Percentiles rank a stretch among this genome's conserved stretches.
phyloP scores from a whole-genome alignment of 2,329 filamentous ascomycete species.

The Calonectria pauciramosa region DNA sequence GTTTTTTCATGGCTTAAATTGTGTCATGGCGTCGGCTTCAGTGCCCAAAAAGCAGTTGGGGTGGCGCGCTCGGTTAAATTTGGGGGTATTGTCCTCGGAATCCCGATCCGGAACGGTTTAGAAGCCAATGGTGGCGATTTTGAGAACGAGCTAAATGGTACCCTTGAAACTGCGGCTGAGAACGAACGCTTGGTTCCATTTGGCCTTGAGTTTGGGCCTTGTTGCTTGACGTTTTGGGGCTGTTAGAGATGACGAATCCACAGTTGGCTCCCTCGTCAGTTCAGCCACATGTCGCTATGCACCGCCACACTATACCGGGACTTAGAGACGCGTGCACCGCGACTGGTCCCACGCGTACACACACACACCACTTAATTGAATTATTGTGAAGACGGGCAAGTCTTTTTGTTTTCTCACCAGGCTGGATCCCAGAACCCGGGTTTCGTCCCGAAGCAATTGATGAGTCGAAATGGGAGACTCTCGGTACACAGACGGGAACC shows the following conservation, averaged over 20 bases:
- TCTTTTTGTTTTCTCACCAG: neutral
- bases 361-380: neutral
- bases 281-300: constrained; percentile 15
- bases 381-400: neutral
- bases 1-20: constrained; percentile 16
- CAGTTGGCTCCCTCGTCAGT: neutral
- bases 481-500: constrained; percentile 74
- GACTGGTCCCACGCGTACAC: constrained; percentile 15
- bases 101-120: neutral
- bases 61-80: neutral
- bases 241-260: constrained; percentile 1
- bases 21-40: constrained; percentile 21
- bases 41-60: neutral
- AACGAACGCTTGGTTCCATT: neutral
- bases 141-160: neutral
- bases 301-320: constrained; percentile 30
- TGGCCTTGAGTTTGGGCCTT: neutral
- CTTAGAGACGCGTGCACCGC: constrained; percentile 36
- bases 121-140: constrained; percentile 2
- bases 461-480: constrained; percentile 42
- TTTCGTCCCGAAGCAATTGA: constrained; percentile 32
- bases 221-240: neutral
- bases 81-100: neutral
- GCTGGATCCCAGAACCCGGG: neutral
- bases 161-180: constrained; percentile 9